These are phyloP conservation scores for Macrolepiota dolichaula DNA, from an alignment of 768 basidiomycete species.

Conservation along the genomic window DNA sequence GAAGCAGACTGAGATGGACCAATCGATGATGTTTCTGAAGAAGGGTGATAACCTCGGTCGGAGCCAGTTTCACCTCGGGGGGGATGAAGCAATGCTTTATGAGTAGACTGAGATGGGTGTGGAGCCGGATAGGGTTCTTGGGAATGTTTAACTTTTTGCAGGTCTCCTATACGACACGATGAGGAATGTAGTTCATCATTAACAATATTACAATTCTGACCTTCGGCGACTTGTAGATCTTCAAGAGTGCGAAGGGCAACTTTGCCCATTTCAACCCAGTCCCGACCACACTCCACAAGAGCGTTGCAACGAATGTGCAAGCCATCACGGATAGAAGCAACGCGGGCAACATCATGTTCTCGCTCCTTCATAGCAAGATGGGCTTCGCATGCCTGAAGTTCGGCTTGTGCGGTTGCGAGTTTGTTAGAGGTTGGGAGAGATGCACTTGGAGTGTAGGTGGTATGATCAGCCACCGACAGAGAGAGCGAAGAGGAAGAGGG, in stretches of 20 bases:
- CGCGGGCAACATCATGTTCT: slow-evolving; percentile 51
- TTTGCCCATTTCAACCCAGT: slow-evolving; percentile 66
- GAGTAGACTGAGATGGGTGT: background rate
- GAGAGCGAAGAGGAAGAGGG: slow-evolving; percentile 44
- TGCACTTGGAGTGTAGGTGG: slow-evolving; percentile 14
- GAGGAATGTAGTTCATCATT: background rate
- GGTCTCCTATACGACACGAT: slow-evolving; percentile 5
- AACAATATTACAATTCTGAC: background rate
- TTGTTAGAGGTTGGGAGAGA: slow-evolving; percentile 41
- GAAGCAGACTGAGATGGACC: slow-evolving; percentile 12
- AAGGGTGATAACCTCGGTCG: background rate
- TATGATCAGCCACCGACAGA: slow-evolving; percentile 13
- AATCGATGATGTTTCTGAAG: slow-evolving; percentile 8
- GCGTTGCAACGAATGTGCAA: slow-evolving; percentile 61
- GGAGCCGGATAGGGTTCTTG: slow-evolving; percentile 5
- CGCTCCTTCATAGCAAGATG: slow-evolving; percentile 69
- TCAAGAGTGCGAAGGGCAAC: slow-evolving; percentile 49
- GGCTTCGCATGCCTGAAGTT: slow-evolving; percentile 79
- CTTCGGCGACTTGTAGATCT: slow-evolving; percentile 24
- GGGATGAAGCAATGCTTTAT: slow-evolving; percentile 4
- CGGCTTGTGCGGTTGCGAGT: slow-evolving; percentile 63
- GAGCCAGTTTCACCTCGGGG: background rate
- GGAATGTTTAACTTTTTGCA: background rate
- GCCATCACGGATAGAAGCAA: slow-evolving; percentile 58
- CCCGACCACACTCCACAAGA: slow-evolving; percentile 64